These are phyloP conservation scores for Pinus tabuliformis DNA, from an alignment of 75 land plant genomes.

Conservation along the genomic window DNA sequence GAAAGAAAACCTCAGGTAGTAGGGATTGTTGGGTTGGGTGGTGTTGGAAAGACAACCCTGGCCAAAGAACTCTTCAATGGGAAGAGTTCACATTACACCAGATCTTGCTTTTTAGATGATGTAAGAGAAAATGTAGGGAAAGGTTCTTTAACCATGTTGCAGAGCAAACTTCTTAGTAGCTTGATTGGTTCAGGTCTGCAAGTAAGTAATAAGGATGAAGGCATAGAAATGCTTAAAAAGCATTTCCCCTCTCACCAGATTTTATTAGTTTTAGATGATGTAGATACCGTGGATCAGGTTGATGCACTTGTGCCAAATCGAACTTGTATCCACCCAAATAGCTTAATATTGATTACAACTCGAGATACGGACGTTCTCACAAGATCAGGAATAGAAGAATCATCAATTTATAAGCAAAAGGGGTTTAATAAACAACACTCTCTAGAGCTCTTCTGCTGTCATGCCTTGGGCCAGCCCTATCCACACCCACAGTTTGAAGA, in stretches of 20 bases:
- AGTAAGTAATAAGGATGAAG: not conserved
- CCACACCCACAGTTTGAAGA: not conserved
- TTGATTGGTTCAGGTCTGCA: not conserved
- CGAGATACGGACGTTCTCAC: conserved; percentile 1
- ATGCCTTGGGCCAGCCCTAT: conserved; percentile 8
- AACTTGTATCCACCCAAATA: not conserved
- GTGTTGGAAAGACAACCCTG: not conserved
- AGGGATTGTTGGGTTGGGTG: conserved; percentile 1
- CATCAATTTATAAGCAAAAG: conserved; percentile 1
- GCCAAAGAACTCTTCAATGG: not conserved
- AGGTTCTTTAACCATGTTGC: not conserved
- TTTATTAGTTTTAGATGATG: not conserved
- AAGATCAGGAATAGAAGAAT: not conserved
- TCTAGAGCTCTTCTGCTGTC: conserved; percentile 10
- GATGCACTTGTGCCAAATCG: not conserved
- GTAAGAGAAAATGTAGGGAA: no score
- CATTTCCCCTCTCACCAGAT: not conserved
- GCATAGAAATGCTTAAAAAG: not conserved
- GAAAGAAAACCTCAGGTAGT: not conserved
- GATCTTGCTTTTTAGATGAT: no score
- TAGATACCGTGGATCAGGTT: not conserved
- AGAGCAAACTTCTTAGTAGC: not conserved
- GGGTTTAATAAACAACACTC: conserved; percentile 2
- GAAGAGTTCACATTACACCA: no score
- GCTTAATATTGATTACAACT: conserved; percentile 6